A percentile compares a stretch with the other conserved stretches of the same genome.
Evolutionary conservation across 1,284 basidiomycete species (phyloP).

Genomic region (Boletus sp.): DNA sequence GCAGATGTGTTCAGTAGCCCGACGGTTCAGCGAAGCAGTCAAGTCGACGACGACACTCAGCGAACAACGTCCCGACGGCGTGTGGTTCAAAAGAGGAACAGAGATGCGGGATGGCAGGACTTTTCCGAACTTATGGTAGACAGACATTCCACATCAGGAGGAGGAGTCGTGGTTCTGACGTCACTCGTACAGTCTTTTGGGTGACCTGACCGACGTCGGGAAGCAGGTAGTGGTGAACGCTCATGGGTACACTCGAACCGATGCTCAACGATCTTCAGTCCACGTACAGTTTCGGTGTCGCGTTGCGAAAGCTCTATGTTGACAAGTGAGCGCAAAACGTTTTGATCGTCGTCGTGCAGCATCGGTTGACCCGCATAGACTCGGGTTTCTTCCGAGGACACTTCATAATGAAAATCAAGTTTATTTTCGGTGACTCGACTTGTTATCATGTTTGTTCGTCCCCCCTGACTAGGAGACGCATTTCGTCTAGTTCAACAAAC

Average conservation of each 20-base stretch:
- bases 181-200: conserved; percentile 52
- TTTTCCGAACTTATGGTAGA: conserved; percentile 61
- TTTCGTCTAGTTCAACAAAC: conserved; percentile 52
- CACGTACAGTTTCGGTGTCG: conserved; percentile 61
- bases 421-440: conserved; percentile 56
- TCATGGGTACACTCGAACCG: background rate
- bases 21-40: conserved; percentile 51
- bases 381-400: conserved; percentile 59
- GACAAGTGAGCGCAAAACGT: conserved; percentile 47
- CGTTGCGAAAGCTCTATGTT: conserved; percentile 65
- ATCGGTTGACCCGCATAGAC: conserved; percentile 35
- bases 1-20: conserved; percentile 61
- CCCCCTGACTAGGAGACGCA: background rate
- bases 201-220: conserved; percentile 77
- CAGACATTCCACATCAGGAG: conserved; percentile 3
- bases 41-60: conserved; percentile 18
- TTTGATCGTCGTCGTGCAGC: background rate
- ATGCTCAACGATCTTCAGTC: conserved; percentile 41
- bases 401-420: conserved; percentile 45
- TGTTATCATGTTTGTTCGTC: background rate
- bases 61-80: conserved; percentile 23
- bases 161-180: background rate
- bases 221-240: conserved; percentile 55
- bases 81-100: conserved; percentile 44
- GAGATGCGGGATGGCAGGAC: conserved; percentile 55